Base-by-base conservation (phyloP, 108 stramenopile genomes). In the Cylindrotheca fusiformis region DNA sequence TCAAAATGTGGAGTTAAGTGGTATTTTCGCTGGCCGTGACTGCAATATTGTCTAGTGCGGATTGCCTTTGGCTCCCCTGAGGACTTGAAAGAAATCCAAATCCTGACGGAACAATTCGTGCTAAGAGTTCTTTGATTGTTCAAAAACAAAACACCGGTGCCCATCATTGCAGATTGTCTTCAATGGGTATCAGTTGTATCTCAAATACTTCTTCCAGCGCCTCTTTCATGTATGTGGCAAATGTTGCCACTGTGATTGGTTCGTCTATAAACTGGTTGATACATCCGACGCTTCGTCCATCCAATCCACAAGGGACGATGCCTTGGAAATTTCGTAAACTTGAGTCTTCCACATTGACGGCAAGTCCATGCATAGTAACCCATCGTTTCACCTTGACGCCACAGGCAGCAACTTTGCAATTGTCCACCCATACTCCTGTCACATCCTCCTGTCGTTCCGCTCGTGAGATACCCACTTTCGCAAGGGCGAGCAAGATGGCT, bases 321-420 rank as follows among this genome's bases (percentile, higher is more conserved):
- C 86, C 86, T 20, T 79, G 65, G 67, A 93, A 93, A 46, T 79
- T 75, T 54, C 64, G 59, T 55, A 93, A 60, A 17, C 80, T 74
- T 48, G 60, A 27, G 31, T 65, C 29, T 51, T 86, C 83, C 3
- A 98, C 88, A 69, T 99, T 99, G 41, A 99, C 77, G 29, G 98
- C 94, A 17, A 99, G 54, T 14, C 98, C 98, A 70, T 99, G 98
- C 90, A 94, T 93, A 33, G 98, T 99, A 21, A 97, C 60, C 98
- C 98, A 99, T 68, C 90, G 52, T 32, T 90, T 76, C 17, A 85
- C 83, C 60, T 93, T 93, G 53, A 97, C 76, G 32, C 98, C 98
- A 28, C 94, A 56, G 23, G 96, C 96, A 21, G 95, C 93, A 24
- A 99, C 90, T 66, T 99, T 99, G 53, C 73, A 77, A 36, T 87